Evolutionary conservation across 352 stramenopile species (phyloP), one percentile per base, ranked within the genome.

Genomic region (Pythium folliculosum): DNA sequence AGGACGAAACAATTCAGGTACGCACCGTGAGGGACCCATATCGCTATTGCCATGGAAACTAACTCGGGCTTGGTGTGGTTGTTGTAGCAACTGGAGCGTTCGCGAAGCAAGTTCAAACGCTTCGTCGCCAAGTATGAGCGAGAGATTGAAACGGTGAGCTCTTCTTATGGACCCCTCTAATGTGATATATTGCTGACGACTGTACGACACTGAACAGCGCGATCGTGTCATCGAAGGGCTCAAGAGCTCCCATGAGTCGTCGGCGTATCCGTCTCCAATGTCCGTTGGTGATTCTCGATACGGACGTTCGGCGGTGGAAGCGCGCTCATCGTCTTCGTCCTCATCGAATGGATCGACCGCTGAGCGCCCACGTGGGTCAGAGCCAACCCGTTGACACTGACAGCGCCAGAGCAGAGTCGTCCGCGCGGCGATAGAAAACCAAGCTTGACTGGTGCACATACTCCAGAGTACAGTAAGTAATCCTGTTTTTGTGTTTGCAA

Each of bases 1-100:
- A 95, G 75, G 81, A 91, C 59, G 80, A 88, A 43, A 94, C 82
- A 1, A 95, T 95, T 60, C 84, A 92, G 81, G 86, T 93, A 84
- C 14, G 19, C 38, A 32, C 27, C 27, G 27, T 32, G 27, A 32
- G 2, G 27, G 27, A 32, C 27, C 27, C 27, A 32, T 32, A 32
- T 32, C 27, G 27, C 27, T 32, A 32, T 3, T 61, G 14, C 30
- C 1, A 7, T 17, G 30, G 25, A 40, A 19, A 47, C 25, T 37
- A 38, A n/a, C 23, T 48, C 2, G 32, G 45, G n/a, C 21, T 51
- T 52, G 16, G 62, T 30, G 6, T 47, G 30, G 23, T 44, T 67
- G 22, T 45, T 70, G 19, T 58, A 94, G 87, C 82, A 90, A 83
- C 57, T 95, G 45, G 87, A 95, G 72, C 74, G 84, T 30, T 95